Percentiles rank a stretch among this genome's conserved stretches.
Evolutionary conservation across 1,284 basidiomycete genomes (phyloP).

Genomic region (Ganoderma meredithae): DNA sequence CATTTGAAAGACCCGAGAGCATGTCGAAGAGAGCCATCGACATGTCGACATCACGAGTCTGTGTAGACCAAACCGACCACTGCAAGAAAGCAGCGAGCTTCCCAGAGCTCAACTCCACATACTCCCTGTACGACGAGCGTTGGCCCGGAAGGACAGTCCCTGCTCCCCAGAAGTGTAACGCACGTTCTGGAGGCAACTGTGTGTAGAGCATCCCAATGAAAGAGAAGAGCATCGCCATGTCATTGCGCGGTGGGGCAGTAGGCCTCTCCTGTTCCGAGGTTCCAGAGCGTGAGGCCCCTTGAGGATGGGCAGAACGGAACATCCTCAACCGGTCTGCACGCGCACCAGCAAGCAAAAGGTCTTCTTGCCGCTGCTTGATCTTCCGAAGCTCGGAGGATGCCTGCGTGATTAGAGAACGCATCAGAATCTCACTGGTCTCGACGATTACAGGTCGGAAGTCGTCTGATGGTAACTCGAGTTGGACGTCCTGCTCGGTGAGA

Average conservation of each 20-base stretch:
- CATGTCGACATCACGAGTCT: constrained; percentile 76
- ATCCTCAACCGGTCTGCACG: constrained; percentile 63
- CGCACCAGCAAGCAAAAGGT: constrained; percentile 71
- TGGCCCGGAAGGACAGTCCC: constrained; percentile 51
- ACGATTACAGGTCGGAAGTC: constrained; percentile 76
- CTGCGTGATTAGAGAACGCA: constrained; percentile 79
- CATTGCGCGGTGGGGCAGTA: constrained; percentile 64
- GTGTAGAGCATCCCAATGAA: constrained; percentile 86
- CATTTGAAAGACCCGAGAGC: constrained; percentile 85
- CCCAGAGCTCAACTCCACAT: constrained; percentile 63
- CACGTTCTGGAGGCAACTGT: constrained; percentile 76
- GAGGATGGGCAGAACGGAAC: constrained; percentile 54
- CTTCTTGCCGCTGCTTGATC: constrained; percentile 92
- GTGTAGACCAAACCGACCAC: constrained; percentile 87
- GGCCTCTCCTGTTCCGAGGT: constrained; percentile 42
- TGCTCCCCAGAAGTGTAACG: constrained; percentile 87
- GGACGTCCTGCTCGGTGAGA: constrained; percentile 57
- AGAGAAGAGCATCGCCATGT: constrained; percentile 85
- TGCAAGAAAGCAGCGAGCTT: constrained; percentile 84
- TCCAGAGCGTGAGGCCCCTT: constrained; percentile 34
- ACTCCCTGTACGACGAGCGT: constrained; percentile 59
- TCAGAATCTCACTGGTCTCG: constrained; percentile 72
- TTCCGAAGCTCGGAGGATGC: constrained; percentile 90
- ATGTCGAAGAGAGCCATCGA: constrained; percentile 87
- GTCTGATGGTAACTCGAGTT: constrained; percentile 64